Conservation (phyloP, 805 yeast species). For the Grigorovia transvaalensis region DNA sequence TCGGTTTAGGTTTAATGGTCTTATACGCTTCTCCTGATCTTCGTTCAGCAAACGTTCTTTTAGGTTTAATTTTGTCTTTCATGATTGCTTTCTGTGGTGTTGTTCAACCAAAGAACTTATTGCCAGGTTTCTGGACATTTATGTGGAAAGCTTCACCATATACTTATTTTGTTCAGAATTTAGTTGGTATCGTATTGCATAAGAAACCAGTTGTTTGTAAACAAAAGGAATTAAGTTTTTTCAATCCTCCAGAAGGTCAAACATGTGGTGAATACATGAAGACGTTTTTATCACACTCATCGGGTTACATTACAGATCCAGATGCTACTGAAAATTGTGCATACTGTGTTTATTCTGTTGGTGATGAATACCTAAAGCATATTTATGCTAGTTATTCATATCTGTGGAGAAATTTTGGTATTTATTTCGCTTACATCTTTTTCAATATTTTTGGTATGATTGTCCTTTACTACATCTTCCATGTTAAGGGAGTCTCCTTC, state of each 20-base stretch:
- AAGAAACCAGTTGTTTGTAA: constrained; percentile 36
- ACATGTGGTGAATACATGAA: constrained; percentile 20
- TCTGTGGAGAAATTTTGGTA: constrained; percentile 52
- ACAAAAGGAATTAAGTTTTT: constrained; percentile 12
- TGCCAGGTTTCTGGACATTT: constrained; percentile 37
- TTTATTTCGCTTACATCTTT: constrained; percentile 39
- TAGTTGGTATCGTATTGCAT: constrained; percentile 42
- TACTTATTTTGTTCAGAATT: constrained; percentile 35
- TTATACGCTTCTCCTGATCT: constrained; percentile 15
- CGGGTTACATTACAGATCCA: constrained; percentile 19
- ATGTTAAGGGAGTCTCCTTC: constrained; percentile 20
- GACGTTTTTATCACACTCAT: constrained; percentile 9
- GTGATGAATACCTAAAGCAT: constrained; percentile 42
- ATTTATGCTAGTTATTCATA: constrained; percentile 25
- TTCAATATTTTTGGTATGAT: constrained; percentile 35
- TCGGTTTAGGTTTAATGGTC: constrained; percentile 31
- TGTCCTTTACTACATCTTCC: constrained; percentile 44
- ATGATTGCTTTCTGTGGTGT: constrained; percentile 32
- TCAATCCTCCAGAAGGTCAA: constrained; percentile 15
- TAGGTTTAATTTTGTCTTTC: constrained; percentile 20
- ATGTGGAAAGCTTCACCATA: constrained; percentile 34
- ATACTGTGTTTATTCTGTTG: constrained; percentile 43
- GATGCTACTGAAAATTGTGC: constrained; percentile 40
- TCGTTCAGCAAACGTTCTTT: constrained; percentile 23
- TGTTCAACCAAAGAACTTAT: constrained; percentile 28